These are phyloP conservation scores for Aspergillus sp. DNA, from an alignment of 2,329 filamentous ascomycete genomes.

Conservation along the genomic window DNA sequence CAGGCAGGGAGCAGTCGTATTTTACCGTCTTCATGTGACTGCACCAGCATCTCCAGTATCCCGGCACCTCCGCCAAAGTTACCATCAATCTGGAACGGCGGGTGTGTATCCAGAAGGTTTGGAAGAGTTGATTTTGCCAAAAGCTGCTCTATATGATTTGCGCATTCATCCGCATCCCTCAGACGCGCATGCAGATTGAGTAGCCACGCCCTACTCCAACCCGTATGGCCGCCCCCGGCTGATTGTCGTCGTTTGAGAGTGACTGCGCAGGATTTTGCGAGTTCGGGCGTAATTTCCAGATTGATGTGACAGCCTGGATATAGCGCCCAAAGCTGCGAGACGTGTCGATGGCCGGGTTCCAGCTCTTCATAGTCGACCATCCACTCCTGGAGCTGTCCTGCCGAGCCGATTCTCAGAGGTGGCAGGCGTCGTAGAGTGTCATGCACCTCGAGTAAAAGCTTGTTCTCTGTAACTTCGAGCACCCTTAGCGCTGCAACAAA, in stretches of 20 bases:
- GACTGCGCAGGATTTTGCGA: conserved; percentile 30
- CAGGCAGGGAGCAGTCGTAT: conserved; percentile 42
- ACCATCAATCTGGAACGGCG: conserved; percentile 53
- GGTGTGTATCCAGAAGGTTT: conserved; percentile 48
- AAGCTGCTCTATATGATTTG: conserved; percentile 40
- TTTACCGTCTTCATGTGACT: conserved; percentile 35
- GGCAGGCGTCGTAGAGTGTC: conserved; percentile 17
- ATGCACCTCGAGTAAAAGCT: conserved; percentile 18
- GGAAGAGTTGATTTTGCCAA: conserved; percentile 44
- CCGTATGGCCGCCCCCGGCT: conserved; percentile 50
- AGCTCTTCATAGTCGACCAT: conserved; percentile 36
- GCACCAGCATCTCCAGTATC: conserved; percentile 48
- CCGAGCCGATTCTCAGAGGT: conserved; percentile 24
- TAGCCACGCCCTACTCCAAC: conserved; percentile 54
- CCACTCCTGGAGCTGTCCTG: conserved; percentile 34
- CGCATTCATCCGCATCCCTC: conserved; percentile 38
- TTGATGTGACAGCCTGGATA: conserved; percentile 45
- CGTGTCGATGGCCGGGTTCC: conserved; percentile 52
- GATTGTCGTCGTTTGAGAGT: conserved; percentile 28
- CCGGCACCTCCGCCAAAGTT: conserved; percentile 52
- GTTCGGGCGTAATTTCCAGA: conserved; percentile 30
- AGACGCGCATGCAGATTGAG: conserved; percentile 52
- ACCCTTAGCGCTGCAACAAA: conserved; percentile 20
- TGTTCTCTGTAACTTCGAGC: conserved; percentile 10
- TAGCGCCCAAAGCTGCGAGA: conserved; percentile 51